Evolutionary conservation across 208 protist genomes (phyloP), one percentile per base, ranked within the genome.

Genomic region (Leishmania guyanensis): DNA sequence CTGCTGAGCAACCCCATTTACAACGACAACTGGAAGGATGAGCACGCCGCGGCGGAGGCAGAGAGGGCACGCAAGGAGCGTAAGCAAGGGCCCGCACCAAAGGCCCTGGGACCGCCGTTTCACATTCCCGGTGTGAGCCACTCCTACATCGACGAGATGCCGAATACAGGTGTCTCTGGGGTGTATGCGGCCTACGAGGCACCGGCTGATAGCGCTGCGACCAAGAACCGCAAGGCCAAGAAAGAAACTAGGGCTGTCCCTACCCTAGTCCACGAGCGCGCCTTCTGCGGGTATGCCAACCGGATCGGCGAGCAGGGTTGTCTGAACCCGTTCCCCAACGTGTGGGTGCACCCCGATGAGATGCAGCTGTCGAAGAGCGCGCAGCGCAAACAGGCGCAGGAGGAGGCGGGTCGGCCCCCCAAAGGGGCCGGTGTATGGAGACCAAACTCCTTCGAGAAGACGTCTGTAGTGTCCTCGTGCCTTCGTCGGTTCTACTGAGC

Each of bases 401-500:
- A 64, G 43, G 77, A 80, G 70, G 88, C 83, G 16, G 81, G 82
- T 5, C 79, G 79, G 39, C 33, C n/a, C 43, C 82, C 83, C 17
- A 91, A 91, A 62, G 82, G 78, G 12, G 69, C 80, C 3, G 86
- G 56, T 33, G 90, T 90, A 68, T 97, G 94, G 93, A 96, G 89
- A 83, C 92, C 94, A 1, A 95, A 95, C 71, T 92, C 92, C 26
- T 94, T 93, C 77, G 87, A 78, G 50, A 94, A 95, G 70, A 90
- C 85, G 46, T 92, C 91, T n/a, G 79, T 97, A 3, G 78, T 96
- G 8, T 92, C 91, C 20, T 97, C 94, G 1, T 95, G 90, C 75
- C 88, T 97, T 62, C 91, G 90, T 10, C 84, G 88, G 65, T 97
- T 97, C 77, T 95, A 97, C 75, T 97, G 81, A 84, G 16, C 51